Base-by-base conservation (phyloP, 2,329 filamentous ascomycete genomes). In the Penicillium sp. region DNA sequence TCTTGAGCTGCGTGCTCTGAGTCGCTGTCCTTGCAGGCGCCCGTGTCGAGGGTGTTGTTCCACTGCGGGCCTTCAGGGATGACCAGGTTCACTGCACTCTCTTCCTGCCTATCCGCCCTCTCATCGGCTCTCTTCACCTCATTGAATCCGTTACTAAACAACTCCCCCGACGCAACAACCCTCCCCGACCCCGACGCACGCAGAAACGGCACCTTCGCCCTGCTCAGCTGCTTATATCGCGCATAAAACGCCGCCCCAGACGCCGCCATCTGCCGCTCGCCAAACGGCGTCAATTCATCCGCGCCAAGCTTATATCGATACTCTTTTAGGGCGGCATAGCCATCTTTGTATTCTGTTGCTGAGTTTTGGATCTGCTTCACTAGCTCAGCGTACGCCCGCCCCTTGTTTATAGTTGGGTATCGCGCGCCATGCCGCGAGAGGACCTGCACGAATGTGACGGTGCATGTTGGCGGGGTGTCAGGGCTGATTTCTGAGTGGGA, bases 391-490 rank as follows among this genome's bases (percentile, higher is more conserved):
- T 96, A 96, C 6, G 71, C 67, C 11, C 70, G 68, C 0, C 85
- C 83, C 76, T 92, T 95, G 62, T 77, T 76, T 11, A 75, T 66
- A 0, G 91, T 96, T 1, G 92, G 92, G 68, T 90, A 88, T 52
- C 92, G 83, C 38, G 90, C 89, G 48, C 91, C 92, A 69, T 97
- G 92, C 2, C 92, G 85, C 21, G 90, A 91, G 48, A 97, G 81
- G 23, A 92, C 77, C 66, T 92, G 88, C 1, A 82, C 92, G 71
- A 96, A 93, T 2, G 86, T 93, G 63, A 93, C 75, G 12, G 82
- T 76, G 73, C 92, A 97, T n/a, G 77, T 79, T 0, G 76, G 63
- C 0, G 91, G 91, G 0, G 88, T 75, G 7, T 77, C 76, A 6
- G 79, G 64, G 16, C 83, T 77, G 51, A 90, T 83, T 2, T 83